Percentiles rank a stretch among this genome's conserved stretches.
Evolutionary conservation across 2,329 filamentous ascomycete genomes (phyloP).

Genomic region (Hypoxylon sp.): DNA sequence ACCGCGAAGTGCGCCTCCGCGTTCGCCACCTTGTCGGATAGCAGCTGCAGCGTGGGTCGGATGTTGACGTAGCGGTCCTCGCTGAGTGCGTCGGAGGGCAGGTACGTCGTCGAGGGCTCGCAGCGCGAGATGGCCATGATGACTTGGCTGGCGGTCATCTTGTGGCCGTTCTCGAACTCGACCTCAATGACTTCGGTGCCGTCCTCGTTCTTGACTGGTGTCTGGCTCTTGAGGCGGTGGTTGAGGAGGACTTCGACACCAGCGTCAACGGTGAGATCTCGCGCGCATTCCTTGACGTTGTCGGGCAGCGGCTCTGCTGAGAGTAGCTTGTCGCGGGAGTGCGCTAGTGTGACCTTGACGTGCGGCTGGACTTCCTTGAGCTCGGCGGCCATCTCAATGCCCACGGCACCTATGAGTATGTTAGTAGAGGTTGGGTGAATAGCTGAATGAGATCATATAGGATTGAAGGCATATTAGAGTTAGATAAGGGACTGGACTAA

Average conservation of each 20-base stretch:
- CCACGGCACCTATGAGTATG: constrained; percentile 74
- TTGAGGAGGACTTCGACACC: constrained; percentile 77
- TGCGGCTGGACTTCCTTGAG: constrained; percentile 77
- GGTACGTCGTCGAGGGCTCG: constrained; percentile 72
- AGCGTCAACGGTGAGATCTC: constrained; percentile 70
- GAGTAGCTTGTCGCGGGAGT: constrained; percentile 78
- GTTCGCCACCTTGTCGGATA: constrained; percentile 66
- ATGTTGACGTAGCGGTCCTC: constrained; percentile 77
- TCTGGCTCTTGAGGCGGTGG: constrained; percentile 68
- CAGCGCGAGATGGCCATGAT: constrained; percentile 78
- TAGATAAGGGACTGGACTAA: constrained; percentile 45
- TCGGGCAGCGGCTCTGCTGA: constrained; percentile 81
- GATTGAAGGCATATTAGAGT: too few relatives aligned
- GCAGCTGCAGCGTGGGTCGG: constrained; percentile 63
- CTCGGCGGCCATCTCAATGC: constrained; percentile 86
- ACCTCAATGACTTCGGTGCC: constrained; percentile 63
- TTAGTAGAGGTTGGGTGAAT: constrained; percentile 1
- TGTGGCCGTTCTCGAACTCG: constrained; percentile 72
- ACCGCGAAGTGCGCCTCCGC: constrained; percentile 74
- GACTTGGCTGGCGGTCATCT: constrained; percentile 74
- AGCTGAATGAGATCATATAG: background rate
- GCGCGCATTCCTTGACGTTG: constrained; percentile 75
- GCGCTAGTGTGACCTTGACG: constrained; percentile 79
- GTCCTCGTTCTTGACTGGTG: constrained; percentile 62
- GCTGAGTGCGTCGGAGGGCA: constrained; percentile 72